Conservation (phyloP, 139 green algal species). For the Tetradesmus obliquus region DNA sequence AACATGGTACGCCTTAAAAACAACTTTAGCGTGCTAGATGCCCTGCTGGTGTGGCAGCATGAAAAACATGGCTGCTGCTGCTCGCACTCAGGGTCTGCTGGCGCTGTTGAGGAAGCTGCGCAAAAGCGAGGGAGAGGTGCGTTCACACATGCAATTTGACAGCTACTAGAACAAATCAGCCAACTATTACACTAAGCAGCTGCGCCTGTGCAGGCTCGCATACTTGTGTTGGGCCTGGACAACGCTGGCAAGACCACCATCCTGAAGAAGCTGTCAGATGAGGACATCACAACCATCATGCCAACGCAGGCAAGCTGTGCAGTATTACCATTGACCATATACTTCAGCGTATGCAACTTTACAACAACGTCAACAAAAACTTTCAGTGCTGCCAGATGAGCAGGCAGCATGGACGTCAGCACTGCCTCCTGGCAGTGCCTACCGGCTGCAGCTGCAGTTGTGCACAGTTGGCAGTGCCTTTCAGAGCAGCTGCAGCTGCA, state of each 20-base stretch:
- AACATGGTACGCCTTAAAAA: neutral
- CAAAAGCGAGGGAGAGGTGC: slow-evolving; percentile 76
- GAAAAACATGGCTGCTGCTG: neutral
- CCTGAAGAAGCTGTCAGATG: slow-evolving; percentile 79
- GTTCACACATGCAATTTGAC: neutral
- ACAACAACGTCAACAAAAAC: slow-evolving; percentile 61
- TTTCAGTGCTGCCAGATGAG: neutral
- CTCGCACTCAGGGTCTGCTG: slow-evolving; percentile 70
- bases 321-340: neutral
- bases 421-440: neutral
- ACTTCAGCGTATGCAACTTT: neutral
- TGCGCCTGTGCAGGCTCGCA: slow-evolving; percentile 68
- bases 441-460: neutral
- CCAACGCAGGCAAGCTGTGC: slow-evolving; percentile 71
- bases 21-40: neutral
- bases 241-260: slow-evolving; percentile 92
- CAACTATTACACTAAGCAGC: neutral
- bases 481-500: neutral
- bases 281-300: slow-evolving; percentile 86
- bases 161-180: neutral
- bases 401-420: neutral
- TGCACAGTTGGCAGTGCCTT: neutral
- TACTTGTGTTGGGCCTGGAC: slow-evolving; percentile 86
- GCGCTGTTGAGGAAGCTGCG: slow-evolving; percentile 69
- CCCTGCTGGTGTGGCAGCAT: neutral